phyloP scores from a whole-genome alignment of 2,329 filamentous ascomycete genomes.

The Xylaria sp. region DNA sequence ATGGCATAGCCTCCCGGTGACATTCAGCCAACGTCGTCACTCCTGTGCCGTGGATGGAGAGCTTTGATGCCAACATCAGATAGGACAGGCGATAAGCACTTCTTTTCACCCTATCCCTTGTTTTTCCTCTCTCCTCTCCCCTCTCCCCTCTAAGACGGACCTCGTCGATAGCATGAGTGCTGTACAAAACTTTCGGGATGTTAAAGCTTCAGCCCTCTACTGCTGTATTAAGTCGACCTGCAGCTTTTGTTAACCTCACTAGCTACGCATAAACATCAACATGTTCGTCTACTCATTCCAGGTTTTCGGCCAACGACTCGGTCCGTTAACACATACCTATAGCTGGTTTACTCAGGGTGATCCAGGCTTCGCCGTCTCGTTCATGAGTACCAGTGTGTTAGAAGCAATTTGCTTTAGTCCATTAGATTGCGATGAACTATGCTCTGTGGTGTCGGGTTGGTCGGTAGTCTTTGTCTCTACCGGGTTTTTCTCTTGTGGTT shows the following conservation, averaged over 20 bases:
- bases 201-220: neutral
- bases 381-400: conserved; percentile 13
- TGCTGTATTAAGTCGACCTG: neutral
- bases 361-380: neutral
- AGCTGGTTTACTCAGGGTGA: neutral
- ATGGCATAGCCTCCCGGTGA: neutral
- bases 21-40: neutral
- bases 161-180: neutral
- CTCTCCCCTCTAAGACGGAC: neutral
- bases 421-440: neutral
- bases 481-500: conserved; percentile 3
- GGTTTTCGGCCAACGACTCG: neutral
- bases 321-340: neutral
- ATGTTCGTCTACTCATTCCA: neutral
- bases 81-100: neutral
- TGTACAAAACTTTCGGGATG: neutral
- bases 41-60: neutral
- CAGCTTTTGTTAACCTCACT: neutral
- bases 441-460: neutral
- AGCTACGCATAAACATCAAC: neutral
- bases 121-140: neutral
- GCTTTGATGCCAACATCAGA: neutral
- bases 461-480: neutral
- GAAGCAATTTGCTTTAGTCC: conserved; percentile 27
- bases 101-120: neutral